Conservation (phyloP, 2,329 filamentous ascomycete species). For the Alternaria sp. region DNA sequence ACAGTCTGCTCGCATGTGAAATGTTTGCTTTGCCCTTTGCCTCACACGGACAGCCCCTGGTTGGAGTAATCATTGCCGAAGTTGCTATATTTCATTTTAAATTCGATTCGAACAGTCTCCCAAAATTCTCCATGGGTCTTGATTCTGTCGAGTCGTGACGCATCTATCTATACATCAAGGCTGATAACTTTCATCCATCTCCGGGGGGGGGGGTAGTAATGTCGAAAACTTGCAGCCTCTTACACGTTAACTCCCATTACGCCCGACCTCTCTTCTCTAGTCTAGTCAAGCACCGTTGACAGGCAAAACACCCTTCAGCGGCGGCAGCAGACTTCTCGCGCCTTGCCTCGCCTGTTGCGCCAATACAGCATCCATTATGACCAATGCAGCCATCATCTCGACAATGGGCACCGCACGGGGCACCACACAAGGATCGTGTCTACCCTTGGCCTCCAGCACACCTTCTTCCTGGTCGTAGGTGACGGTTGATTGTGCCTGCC, state of each 20-base stretch:
- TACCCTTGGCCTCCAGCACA: conserved; percentile 84
- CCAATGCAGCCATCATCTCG: conserved; percentile 89
- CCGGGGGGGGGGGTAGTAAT: neutral
- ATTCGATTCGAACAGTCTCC: neutral
- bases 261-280: neutral
- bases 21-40: neutral
- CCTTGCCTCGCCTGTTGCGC: conserved; percentile 73
- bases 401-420: conserved; percentile 87
- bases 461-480: conserved; percentile 81
- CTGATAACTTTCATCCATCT: conserved; percentile 8
- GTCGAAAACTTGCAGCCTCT: conserved; percentile 1
- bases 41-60: neutral
- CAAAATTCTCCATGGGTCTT: neutral
- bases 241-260: conserved; percentile 9
- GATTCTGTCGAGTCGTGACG: neutral
- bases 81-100: neutral
- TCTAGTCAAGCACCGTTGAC: conserved; percentile 28
- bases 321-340: conserved; percentile 49
- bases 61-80: neutral
- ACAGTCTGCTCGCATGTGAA: neutral
- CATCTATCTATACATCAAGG: neutral
- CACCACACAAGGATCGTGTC: conserved; percentile 93
- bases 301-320: conserved; percentile 51
- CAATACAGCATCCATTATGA: conserved; percentile 85
- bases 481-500: conserved; percentile 83